These are phyloP conservation scores for Cryptococcus depauperatus DNA, from an alignment of 1,284 basidiomycete species.

Conservation along the genomic window DNA sequence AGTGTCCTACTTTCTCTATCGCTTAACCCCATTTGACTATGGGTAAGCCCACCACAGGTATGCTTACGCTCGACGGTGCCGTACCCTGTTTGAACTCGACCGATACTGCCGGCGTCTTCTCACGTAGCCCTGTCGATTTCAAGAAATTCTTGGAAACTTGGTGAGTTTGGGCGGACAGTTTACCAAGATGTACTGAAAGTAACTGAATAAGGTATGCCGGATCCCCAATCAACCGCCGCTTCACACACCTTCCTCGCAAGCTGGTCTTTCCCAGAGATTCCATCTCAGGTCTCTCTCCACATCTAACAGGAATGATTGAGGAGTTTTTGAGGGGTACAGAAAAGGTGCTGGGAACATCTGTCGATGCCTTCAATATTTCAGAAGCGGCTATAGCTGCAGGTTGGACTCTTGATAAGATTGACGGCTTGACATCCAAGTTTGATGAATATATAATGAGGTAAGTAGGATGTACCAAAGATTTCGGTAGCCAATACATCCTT, in stretches of 20 bases:
- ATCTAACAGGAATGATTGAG: not conserved
- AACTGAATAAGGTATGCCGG: no score
- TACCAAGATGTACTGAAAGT: no score
- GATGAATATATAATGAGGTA: not conserved
- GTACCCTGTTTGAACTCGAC: no score
- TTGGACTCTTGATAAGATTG: not conserved
- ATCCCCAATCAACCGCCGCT: no score
- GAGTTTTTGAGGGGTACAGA: not conserved
- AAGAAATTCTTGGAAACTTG: no score
- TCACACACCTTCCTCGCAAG: not conserved
- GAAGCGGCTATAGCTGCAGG: not conserved
- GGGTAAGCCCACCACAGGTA: no score
- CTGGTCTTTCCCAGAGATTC: not conserved
- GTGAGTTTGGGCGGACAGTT: no score
- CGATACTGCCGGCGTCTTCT: no score
- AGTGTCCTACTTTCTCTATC: no score
- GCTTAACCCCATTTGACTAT: no score
- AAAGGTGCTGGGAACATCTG: not conserved
- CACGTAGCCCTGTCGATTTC: no score
- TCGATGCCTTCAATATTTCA: not conserved
- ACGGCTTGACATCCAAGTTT: not conserved
- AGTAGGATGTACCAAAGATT: not conserved
- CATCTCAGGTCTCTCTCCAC: not conserved
- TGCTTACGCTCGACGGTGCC: no score
- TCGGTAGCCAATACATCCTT: not conserved